These are phyloP conservation scores for Globisporangium splendens DNA, from an alignment of 352 stramenopile genomes.

Conservation along the genomic window DNA sequence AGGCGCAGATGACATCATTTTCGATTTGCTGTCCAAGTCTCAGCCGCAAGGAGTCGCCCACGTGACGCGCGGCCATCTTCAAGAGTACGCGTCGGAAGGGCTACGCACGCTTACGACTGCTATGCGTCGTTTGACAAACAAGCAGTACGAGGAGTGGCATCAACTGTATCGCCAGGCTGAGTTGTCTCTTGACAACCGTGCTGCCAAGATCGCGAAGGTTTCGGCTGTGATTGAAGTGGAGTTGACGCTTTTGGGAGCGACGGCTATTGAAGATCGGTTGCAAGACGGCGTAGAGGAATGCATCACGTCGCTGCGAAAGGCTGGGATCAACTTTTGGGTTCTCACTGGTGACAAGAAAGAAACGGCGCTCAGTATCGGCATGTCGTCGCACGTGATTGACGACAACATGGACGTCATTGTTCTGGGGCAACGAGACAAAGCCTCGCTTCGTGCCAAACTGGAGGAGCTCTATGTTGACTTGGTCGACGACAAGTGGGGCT, in stretches of 20 bases:
- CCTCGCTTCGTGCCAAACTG: constrained; percentile 62
- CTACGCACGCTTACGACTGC: constrained; percentile 74
- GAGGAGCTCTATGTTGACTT: constrained; percentile 86
- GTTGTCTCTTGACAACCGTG: constrained; percentile 66
- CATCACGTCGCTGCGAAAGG: constrained; percentile 89
- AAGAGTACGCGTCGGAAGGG: constrained; percentile 78
- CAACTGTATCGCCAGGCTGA: constrained; percentile 70
- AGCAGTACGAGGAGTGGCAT: constrained; percentile 78
- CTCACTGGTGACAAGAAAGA: constrained; percentile 92
- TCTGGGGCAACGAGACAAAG: constrained; percentile 77
- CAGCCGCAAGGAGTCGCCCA: constrained; percentile 76
- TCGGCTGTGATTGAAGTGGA: constrained; percentile 85
- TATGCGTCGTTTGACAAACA: constrained; percentile 55
- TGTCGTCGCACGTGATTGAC: constrained; percentile 88
- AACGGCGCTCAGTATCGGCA: constrained; percentile 83
- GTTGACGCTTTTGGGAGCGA: constrained; percentile 84
- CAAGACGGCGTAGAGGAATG: constrained; percentile 92
- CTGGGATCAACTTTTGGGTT: constrained; percentile 96
- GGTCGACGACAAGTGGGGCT: constrained; percentile 86
- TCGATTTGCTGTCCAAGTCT: constrained; percentile 60
- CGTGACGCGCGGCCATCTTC: constrained; percentile 77
- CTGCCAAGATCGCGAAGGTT: constrained; percentile 71
- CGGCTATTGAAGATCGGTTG: constrained; percentile 91
- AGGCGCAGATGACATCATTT: constrained; percentile 76
- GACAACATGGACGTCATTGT: constrained; percentile 90